Evolutionary conservation across 2,329 filamentous ascomycete genomes (phyloP), one percentile per base, ranked within the genome.

Genomic region (Xylaria sp.): DNA sequence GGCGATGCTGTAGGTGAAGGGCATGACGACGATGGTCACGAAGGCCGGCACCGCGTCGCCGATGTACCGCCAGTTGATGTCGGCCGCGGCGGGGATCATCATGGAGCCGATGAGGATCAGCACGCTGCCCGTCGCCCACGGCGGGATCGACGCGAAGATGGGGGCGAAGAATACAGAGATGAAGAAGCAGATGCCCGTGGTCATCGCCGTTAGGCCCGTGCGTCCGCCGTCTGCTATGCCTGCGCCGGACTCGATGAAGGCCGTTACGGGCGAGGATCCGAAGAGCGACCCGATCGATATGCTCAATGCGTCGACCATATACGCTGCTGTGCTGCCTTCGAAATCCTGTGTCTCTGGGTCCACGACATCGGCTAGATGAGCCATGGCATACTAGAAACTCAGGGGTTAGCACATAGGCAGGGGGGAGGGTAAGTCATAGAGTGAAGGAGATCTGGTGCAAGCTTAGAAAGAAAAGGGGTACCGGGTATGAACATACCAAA

Each of bases 81-180:
- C 91, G 18, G 88, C 88, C 13, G 92, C 92, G 0, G 92, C 87
- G 69, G 89, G 87, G 65, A 91, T 89, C 93, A 97, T 97, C 86
- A 97, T 91, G 23, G 90, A 90, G n/a, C 93, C 93, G 63, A 97
- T 93, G 47, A 97, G 89, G 73, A 97, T 86, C 29, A 97, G 86
- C n/a, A 94, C 94, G 78, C 92, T 94, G 57, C 93, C 93, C 0
- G 93, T 97, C 2, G 93, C 93, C 92, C 93, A 97, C 0, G 93
- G 91, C 4, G 93, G 93, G 66, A 97, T 96, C 0, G 92, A 94
- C 10, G 93, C 93, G 77, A 97, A 97, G 66, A 97, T 95, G 0
- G 93, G 93, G 0, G 93, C 93, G 78, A 97, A 97, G 85, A 97
- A 97, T 69, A 97, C 87, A 66, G 92, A 89, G 77, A 97, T 88